Base-by-base conservation (phyloP, 371 early-diverging fungal genomes). In the Rhizomucor pusillus region DNA sequence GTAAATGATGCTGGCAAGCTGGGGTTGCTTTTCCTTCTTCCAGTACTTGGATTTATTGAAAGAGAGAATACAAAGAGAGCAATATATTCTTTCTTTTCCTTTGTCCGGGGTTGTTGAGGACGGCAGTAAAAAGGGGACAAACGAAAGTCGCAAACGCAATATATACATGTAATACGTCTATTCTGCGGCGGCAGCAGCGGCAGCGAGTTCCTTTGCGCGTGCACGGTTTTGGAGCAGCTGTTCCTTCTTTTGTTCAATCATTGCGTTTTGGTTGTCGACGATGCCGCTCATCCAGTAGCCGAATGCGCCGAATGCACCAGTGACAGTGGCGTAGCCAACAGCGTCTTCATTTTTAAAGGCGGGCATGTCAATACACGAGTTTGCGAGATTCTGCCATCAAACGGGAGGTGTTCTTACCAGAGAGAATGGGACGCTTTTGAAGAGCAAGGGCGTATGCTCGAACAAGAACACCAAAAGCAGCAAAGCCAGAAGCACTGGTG, bases 381-480 rank as follows among this genome's bases (percentile, higher is more conserved):
- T 29, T 29, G 29, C 3, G 43, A 45, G 44, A 54, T 54, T 35
- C 41, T 53, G 25, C 5, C 22, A 53, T 24, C 40, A 14, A 20
- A n/a, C 39, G 23, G 23, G 36, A 49, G 4, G 11, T 50, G 0
- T 18, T 43, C 24, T 52, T 58, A 78, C 78, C 69, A 50, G 73
- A 70, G 33, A 72, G 60, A 29, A 78, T 22, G 33, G 78, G 75
- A 41, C 78, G 74, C 56, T 73, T 78, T 55, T 78, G 78, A 29
- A 78, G 52, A 43, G 75, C 78, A 57, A 78, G 68, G 52, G 78
- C 75, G 56, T 75, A 78, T 50, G 78, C 63, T 47, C 78, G 78
- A 41, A 78, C 75, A 54, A 71, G 70, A 43, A 78, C 73, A 67
- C 78, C 78, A 45, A 78, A 69, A 46, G 73, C 71, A 37, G 78